These are phyloP conservation scores for Cladophialophora chaetospira DNA, from an alignment of 2,329 filamentous ascomycete species.

Conservation along the genomic window DNA sequence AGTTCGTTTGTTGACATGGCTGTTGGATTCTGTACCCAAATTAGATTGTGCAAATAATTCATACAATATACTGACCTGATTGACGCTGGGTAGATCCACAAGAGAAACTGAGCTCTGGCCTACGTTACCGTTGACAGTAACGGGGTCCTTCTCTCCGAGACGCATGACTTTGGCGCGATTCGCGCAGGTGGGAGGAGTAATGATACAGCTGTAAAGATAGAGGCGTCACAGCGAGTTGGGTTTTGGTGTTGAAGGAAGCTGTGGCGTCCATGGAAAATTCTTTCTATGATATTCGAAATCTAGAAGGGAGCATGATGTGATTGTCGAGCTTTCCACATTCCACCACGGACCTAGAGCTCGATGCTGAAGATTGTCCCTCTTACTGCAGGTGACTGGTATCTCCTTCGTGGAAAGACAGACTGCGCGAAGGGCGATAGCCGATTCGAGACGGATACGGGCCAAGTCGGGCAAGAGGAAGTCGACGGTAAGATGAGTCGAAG, in stretches of 20 bases:
- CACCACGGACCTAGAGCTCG: not conserved
- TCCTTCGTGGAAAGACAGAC: slow-evolving; percentile 4
- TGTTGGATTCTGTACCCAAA: slow-evolving; percentile 24
- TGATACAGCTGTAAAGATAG: slow-evolving; percentile 3
- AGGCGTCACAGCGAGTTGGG: slow-evolving; percentile 20
- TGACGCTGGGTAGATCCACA: slow-evolving; percentile 25
- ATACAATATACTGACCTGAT: slow-evolving; percentile 27
- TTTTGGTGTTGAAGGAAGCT: slow-evolving; percentile 13
- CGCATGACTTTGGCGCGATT: slow-evolving; percentile 23
- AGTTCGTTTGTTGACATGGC: slow-evolving; percentile 31
- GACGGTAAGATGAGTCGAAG: not conserved
- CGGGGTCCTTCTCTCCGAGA: slow-evolving; percentile 30
- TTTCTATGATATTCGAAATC: slow-evolving; percentile 18
- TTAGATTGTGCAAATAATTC: slow-evolving; percentile 13
- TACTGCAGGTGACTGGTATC: not conserved
- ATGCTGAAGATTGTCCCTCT: not conserved
- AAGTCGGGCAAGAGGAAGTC: slow-evolving; percentile 23
- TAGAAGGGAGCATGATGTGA: slow-evolving; percentile 22
- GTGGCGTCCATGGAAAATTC: slow-evolving; percentile 30
- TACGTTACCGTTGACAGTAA: slow-evolving; percentile 27
- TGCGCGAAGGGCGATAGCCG: slow-evolving; percentile 6
- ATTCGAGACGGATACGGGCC: slow-evolving; percentile 15
- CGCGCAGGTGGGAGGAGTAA: slow-evolving; percentile 7
- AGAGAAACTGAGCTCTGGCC: slow-evolving; percentile 27
- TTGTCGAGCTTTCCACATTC: slow-evolving; percentile 3